Conservation (phyloP, 1,139 yeast species). For the Scheffersomyces parashehatae region DNA sequence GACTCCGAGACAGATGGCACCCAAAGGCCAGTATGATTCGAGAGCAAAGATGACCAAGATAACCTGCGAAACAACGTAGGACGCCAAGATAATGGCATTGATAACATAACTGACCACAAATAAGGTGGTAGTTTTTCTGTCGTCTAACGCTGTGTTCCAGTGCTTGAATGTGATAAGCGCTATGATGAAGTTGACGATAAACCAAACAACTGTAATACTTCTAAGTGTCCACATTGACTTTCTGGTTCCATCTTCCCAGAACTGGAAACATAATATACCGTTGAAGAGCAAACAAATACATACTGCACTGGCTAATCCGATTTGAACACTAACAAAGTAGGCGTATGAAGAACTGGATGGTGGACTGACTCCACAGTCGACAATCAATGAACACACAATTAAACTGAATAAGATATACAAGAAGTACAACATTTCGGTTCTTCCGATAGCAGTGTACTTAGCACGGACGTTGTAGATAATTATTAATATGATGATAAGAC, state of each 20-base stretch:
- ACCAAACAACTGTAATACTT: conserved; percentile 49
- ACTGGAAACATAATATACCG: conserved; percentile 80
- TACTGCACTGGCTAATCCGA: conserved; percentile 70
- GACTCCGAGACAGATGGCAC: conserved; percentile 69
- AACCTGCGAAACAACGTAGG: conserved; percentile 71
- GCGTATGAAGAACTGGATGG: conserved; percentile 76
- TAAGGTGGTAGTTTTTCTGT: conserved; percentile 57
- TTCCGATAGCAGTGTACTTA: conserved; percentile 92
- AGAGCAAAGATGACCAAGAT: conserved; percentile 67
- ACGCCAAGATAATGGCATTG: conserved; percentile 64
- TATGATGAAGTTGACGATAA: conserved; percentile 65
- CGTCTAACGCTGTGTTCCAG: conserved; percentile 52
- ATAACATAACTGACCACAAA: conserved; percentile 70
- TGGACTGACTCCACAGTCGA: conserved; percentile 91
- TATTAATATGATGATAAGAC: conserved; percentile 62
- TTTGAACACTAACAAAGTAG: conserved; percentile 79
- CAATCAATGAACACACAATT: conserved; percentile 66
- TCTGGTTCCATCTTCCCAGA: conserved; percentile 91
- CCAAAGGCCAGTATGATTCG: conserved; percentile 83
- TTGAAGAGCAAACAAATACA: conserved; percentile 69
- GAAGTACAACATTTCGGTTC: conserved; percentile 79
- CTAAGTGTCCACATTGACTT: conserved; percentile 62
- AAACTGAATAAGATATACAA: conserved; percentile 62
- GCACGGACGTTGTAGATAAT: conserved; percentile 78
- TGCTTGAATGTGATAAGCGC: conserved; percentile 70